Conservation (phyloP, 306 rosid species). For the Fagus sylvatica region DNA sequence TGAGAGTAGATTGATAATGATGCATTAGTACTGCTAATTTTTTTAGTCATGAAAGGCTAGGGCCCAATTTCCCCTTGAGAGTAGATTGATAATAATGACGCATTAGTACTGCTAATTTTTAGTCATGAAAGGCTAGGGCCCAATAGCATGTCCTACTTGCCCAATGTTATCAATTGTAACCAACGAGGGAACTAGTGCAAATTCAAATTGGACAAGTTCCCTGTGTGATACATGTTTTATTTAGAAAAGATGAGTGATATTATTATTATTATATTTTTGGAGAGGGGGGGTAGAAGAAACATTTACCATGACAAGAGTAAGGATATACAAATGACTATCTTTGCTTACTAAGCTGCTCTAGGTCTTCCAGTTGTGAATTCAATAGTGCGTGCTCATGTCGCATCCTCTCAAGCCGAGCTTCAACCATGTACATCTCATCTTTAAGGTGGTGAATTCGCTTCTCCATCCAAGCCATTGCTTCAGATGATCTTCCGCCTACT, state of each 20-base stretch:
- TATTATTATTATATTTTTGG: too few species aligned
- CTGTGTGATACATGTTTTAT: neutral
- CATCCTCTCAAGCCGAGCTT: slow-evolving; percentile 85
- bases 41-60: neutral
- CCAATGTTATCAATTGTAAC: neutral
- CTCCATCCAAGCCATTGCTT: slow-evolving; percentile 73
- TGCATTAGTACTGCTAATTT: neutral
- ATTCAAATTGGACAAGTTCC: neutral
- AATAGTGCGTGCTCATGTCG: slow-evolving; percentile 63
- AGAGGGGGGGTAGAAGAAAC: too few species aligned
- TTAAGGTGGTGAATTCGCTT: slow-evolving; percentile 82
- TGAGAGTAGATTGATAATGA: neutral
- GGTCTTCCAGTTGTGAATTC: slow-evolving; percentile 64
- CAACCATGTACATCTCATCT: slow-evolving; percentile 92
- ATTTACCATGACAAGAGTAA: slow-evolving; percentile 17
- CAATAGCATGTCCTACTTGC: neutral
- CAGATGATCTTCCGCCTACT: slow-evolving; percentile 49
- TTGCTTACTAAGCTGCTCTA: slow-evolving; percentile 40
- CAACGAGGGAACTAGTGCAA: neutral
- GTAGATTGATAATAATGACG: neutral
- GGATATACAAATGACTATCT: slow-evolving; percentile 14
- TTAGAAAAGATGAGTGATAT: neutral
- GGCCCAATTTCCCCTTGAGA: neutral
- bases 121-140: neutral
- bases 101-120: neutral